phyloP scores from a whole-genome alignment of 768 basidiomycete genomes.

The Phanerodontia chrysosporium region DNA sequence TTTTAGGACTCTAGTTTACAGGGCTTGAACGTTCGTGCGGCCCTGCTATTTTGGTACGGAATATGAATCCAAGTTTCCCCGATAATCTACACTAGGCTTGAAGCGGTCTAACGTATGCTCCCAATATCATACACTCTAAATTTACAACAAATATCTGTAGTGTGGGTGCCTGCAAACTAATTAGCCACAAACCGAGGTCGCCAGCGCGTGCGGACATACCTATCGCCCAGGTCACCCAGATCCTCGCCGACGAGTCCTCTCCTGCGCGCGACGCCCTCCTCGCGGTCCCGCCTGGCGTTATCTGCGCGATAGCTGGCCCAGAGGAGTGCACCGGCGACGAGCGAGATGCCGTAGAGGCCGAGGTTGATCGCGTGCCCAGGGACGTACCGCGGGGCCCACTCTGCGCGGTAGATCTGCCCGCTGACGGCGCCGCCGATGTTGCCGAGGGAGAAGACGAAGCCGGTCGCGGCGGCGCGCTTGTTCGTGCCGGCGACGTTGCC shows the following conservation, averaged over 20 bases:
- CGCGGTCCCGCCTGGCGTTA: constrained; percentile 20
- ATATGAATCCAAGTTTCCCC: background rate
- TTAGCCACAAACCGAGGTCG: background rate
- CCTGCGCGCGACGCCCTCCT: constrained; percentile 8
- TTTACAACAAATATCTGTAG: constrained; percentile 11
- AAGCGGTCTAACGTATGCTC: too few species aligned
- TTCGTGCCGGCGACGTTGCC: constrained; percentile 24
- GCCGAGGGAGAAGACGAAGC: constrained; percentile 28
- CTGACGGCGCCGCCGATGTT: constrained; percentile 29
- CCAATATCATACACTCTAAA: background rate
- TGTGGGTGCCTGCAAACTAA: constrained; percentile 9
- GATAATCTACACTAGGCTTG: background rate
- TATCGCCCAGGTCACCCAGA: constrained; percentile 25
- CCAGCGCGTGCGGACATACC: constrained; percentile 14
- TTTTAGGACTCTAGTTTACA: too few species aligned
- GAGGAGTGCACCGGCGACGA: constrained; percentile 19
- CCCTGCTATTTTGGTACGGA: too few species aligned
- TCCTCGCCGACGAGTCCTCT: constrained; percentile 23
- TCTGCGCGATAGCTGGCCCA: constrained; percentile 24
- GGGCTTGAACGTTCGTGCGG: too few species aligned
- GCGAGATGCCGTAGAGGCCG: constrained; percentile 21
- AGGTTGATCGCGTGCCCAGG: constrained; percentile 30
- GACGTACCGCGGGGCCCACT: constrained; percentile 30
- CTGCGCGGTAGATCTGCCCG: constrained; percentile 27
- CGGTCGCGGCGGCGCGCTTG: constrained; percentile 29